These are phyloP conservation scores for Cercophora scortea DNA, from an alignment of 495 filamentous ascomycete genomes.

Conservation along the genomic window DNA sequence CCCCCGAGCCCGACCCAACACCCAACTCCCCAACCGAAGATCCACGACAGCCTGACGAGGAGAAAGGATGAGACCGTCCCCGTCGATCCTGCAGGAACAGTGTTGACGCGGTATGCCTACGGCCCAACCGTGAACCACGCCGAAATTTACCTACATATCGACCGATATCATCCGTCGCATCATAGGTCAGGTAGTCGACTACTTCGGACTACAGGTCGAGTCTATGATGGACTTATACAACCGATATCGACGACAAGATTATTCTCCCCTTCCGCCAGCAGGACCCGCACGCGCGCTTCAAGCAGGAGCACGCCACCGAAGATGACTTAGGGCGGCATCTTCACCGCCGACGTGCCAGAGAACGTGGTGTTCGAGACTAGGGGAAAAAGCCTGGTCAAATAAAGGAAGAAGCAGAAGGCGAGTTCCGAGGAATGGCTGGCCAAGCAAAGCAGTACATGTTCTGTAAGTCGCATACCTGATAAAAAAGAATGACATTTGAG, in stretches of 20 bases:
- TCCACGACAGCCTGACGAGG: slow-evolving; percentile 62
- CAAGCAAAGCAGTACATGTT: too few species aligned
- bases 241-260: slow-evolving; percentile 81
- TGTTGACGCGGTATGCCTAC: slow-evolving; percentile 69
- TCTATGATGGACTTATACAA: slow-evolving; percentile 86
- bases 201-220: slow-evolving; percentile 65
- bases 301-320: slow-evolving; percentile 19
- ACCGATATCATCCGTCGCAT: slow-evolving; percentile 76
- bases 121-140: slow-evolving; percentile 77
- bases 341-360: too few species aligned
- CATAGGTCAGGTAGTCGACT: slow-evolving; percentile 63
- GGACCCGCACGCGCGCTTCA: slow-evolving; percentile 47
- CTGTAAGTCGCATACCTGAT: too few species aligned
- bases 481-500: too few species aligned
- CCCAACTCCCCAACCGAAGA: slow-evolving; percentile 29
- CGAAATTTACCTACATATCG: slow-evolving; percentile 72
- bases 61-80: slow-evolving; percentile 65
- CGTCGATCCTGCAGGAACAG: slow-evolving; percentile 44
- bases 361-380: too few species aligned
- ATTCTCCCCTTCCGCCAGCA: slow-evolving; percentile 66
- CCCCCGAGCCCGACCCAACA: neutral
- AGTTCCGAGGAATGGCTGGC: too few species aligned
- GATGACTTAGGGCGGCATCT: slow-evolving; percentile 14
- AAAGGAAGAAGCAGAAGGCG: too few species aligned
- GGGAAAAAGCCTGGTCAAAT: too few species aligned